Conservation (phyloP, 2,329 filamentous ascomycete species). For the Didymosphaeria variabile region DNA sequence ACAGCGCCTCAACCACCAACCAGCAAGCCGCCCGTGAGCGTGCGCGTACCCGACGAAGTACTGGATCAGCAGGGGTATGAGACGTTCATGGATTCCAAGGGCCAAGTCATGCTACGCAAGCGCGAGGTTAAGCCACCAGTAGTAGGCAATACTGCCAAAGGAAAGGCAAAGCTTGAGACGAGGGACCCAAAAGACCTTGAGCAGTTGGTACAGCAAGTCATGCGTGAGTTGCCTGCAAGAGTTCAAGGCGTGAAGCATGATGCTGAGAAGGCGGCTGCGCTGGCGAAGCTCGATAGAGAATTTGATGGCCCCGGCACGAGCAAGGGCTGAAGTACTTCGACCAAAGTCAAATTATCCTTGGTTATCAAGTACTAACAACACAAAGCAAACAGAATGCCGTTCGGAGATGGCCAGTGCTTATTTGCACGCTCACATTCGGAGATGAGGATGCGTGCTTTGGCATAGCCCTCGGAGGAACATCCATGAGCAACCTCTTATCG, state of each 20-base stretch:
- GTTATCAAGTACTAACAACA: not conserved
- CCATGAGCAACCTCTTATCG: not conserved
- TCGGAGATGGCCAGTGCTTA: not conserved
- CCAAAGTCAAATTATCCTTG: not conserved
- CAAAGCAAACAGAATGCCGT: too few species aligned
- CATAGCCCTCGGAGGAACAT: not conserved
- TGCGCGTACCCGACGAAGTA: conserved; percentile 57
- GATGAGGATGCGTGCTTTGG: not conserved
- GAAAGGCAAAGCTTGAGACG: conserved; percentile 40
- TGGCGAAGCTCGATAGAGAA: conserved; percentile 56
- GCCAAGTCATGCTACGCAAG: conserved; percentile 58
- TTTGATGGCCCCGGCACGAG: conserved; percentile 37
- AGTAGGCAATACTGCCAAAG: conserved; percentile 32
- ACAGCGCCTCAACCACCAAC: conserved; percentile 10
- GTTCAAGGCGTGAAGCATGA: conserved; percentile 49
- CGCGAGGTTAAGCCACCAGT: conserved; percentile 42
- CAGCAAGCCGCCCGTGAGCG: conserved; percentile 33
- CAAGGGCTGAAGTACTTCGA: conserved; percentile 12
- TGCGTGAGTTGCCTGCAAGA: conserved; percentile 55
- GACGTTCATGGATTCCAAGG: conserved; percentile 60
- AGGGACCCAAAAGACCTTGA: conserved; percentile 55
- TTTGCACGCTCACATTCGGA: not conserved
- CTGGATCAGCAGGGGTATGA: conserved; percentile 60
- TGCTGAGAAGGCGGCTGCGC: conserved; percentile 55
- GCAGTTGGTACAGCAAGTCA: conserved; percentile 56